Conservation (phyloP, 2,329 filamentous ascomycete genomes). For the Colletotrichum sp. region DNA sequence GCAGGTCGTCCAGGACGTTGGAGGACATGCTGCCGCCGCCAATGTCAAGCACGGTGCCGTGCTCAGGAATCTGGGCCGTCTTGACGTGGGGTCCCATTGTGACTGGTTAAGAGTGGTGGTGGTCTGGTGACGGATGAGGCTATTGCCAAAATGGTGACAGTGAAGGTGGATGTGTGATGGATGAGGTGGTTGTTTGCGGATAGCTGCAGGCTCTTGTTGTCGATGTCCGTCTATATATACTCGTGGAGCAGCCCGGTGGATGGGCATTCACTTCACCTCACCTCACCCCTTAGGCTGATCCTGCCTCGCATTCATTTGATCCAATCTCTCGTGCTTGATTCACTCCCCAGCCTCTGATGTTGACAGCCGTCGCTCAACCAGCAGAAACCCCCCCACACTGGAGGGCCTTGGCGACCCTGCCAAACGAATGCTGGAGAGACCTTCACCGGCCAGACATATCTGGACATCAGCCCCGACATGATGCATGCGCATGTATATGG, state of each 20-base stretch:
- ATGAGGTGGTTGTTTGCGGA: not conserved
- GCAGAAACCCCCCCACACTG: not conserved
- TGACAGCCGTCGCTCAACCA: not conserved
- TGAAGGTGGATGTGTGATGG: not conserved
- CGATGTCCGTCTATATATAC: not conserved
- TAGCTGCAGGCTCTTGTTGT: not conserved
- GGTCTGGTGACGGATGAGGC: not conserved
- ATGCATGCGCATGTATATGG: not conserved
- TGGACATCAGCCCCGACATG: not conserved
- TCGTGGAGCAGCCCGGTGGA: not conserved
- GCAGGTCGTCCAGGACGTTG: slow-evolving; percentile 31
- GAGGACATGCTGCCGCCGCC: slow-evolving; percentile 39
- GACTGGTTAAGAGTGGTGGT: not conserved
- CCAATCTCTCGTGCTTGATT: not conserved
- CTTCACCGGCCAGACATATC: not conserved
- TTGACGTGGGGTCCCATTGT: not conserved
- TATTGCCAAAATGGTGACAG: not conserved
- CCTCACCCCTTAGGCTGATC: no score
- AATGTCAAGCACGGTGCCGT: slow-evolving; percentile 42
- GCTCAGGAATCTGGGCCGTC: slow-evolving; percentile 18
- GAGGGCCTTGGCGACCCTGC: not conserved
- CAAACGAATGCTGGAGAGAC: not conserved
- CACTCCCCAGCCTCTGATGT: not conserved
- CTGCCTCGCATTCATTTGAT: not conserved
- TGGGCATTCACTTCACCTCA: not conserved